Base-by-base conservation (phyloP, 176 grass and related monocot genomes). In the Guadua angustifolia region DNA sequence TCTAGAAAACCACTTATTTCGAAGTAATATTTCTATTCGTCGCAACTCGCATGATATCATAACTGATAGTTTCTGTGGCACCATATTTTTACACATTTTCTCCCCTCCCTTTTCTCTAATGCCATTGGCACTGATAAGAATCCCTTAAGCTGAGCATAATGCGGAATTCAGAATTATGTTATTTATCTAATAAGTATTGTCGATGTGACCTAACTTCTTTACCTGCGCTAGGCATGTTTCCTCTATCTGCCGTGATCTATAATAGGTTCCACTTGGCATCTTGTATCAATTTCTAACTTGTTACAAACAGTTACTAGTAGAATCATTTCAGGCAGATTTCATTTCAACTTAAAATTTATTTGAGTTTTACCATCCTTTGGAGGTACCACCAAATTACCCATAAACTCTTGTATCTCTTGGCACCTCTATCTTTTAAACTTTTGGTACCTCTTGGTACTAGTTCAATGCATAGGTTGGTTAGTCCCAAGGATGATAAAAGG, bases 1-100 rank as follows among this genome's bases (percentile, higher is more conserved):
- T 78, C 96, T 99, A 68, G 93, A 95, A 92, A 99, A 99, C 66
- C 96, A 99, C 71, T 88, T 99, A 90, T 95, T 99, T 87, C 85
- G 93, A 93, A 99, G 96, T 99, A 99, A 89, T 82, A 16, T 42
- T 66, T 73, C 80, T 79, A 53, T 36, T 77, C 87, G 5, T 82
- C 61, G 19, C 66, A 55, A 22, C 14, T 56, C 43, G 19, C 77
- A 57, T 79, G 10, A 49, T 70, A 60, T 80, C 36, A 36, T 78
- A 62, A 18, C 69, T 53, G 50, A 61, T 44, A 65, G 11, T 74
- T 81, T 65, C 5, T 74, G 1, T 78, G 15, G 11, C 43, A 58
- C 19, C 50, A 52, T 45, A 52, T 81, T 67, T 33, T 65, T 82
- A 45, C 32, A 74, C 40, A 53, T 64, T 58, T 66, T 63, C 13